Base-by-base conservation (phyloP, 768 basidiomycete species). In the Boletus sp. region DNA sequence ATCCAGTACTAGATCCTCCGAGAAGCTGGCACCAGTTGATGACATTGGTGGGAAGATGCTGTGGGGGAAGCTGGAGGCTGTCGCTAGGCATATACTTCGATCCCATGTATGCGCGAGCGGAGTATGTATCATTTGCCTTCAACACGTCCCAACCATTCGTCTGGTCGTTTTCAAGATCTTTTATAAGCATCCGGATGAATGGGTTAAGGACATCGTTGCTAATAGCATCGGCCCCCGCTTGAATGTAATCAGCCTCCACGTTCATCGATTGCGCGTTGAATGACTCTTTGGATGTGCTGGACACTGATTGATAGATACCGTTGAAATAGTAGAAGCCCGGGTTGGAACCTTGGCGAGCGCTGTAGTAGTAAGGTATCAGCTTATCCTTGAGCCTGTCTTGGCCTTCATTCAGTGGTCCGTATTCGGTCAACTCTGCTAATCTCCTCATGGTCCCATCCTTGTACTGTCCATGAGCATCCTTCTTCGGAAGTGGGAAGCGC, bases 1-100 rank as follows among this genome's bases (percentile, higher is more conserved):
- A 78, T 56, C 61, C 68, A 1, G 69, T 70, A 5, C 67, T 67
- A 30, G 59, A 66, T 15, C 63, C 65, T 37, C 66, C 70, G 12
- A 77, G 69, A 9, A 71, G 73, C 50, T 73, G 48, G 8, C 50
- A 48, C 63, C 64, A 78, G 56, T 75, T 70, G 32, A 76, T 59
- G 9, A 71, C 62, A 18, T 63, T 48, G 36, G 1, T 62, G 9
- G 60, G 35, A 45, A 67, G 66, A 11, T 62, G 58, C 7, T 44
- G 37, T 7, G 59, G 54, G 11, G 71, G 64, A 28, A 70, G 53
- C 0, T 48, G 14, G 12, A 71, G 52, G 24, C 3, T 24, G 28
- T 40, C n/a, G 46, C 70, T 69, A 7, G 65, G 67, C 2, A 68
- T 36, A 37, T 69, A 70, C 42, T 69, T 65, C 4, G 61, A 20